Evolutionary conservation across 129 eudicot species (phyloP).

Genomic region (Ambrosia artemisiifolia): DNA sequence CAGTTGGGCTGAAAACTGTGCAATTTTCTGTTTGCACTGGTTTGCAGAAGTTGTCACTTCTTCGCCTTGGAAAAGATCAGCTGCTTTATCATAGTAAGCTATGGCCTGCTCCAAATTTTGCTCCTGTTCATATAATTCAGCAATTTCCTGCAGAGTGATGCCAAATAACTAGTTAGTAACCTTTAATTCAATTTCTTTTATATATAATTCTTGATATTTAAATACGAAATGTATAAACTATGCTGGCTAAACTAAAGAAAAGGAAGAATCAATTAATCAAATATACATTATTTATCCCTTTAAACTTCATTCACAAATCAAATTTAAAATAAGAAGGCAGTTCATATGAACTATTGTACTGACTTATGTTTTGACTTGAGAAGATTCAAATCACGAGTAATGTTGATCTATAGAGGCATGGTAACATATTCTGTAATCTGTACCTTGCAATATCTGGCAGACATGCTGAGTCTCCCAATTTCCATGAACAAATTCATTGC

Average conservation of each 20-base stretch:
- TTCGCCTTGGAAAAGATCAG: slow-evolving; percentile 71
- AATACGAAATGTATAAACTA: background rate
- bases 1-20: slow-evolving; percentile 67
- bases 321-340: background rate
- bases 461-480: slow-evolving; percentile 68
- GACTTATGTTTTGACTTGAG: background rate
- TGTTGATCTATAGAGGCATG: background rate
- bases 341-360: background rate
- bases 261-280: background rate
- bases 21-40: slow-evolving; percentile 80
- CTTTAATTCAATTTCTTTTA: background rate
- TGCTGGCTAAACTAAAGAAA: slow-evolving; percentile 9
- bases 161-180: background rate
- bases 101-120: slow-evolving; percentile 66
- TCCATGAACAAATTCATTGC: slow-evolving; percentile 71
- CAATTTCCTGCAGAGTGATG: slow-evolving; percentile 64
- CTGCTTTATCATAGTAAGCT: slow-evolving; percentile 56
- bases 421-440: background rate
- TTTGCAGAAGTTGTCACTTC: slow-evolving; percentile 67
- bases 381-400: background rate
- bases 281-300: background rate
- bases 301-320: background rate
- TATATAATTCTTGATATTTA: background rate
- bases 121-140: slow-evolving; percentile 70
- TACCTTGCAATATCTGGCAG: slow-evolving; percentile 87